Base-by-base conservation (phyloP, 257 asterid genomes). In the Lantana camara region DNA sequence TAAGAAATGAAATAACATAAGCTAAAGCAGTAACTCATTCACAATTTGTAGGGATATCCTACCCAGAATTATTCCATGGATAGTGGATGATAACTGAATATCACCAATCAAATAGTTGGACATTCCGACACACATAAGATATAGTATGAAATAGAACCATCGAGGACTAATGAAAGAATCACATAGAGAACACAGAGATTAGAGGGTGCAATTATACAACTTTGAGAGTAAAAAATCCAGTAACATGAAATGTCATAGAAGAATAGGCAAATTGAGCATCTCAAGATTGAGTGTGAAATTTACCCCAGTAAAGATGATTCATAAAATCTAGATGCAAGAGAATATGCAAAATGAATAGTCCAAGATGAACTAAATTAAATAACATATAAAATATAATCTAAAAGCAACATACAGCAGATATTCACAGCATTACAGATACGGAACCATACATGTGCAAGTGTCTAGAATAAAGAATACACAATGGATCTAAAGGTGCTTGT, bases 1-100 rank as follows among this genome's bases (percentile, higher is more conserved):
- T 53, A 44, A 56, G 34, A 46, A 14, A 34, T 42, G 60, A 23
- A 40, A 44, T 32, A 48, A 46, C 23, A 55, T 30, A 22, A 71
- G 32, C 32, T n/a, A n/a, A n/a, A n/a, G n/a, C n/a, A n/a, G n/a
- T n/a, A n/a, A n/a, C n/a, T n/a, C n/a, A n/a, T n/a, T n/a, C n/a
- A n/a, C n/a, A n/a, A n/a, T n/a, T n/a, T n/a, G n/a, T n/a, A n/a
- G n/a, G n/a, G n/a, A n/a, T n/a, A n/a, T n/a, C n/a, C n/a, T n/a
- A n/a, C n/a, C n/a, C n/a, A n/a, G n/a, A n/a, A n/a, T n/a, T n/a
- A n/a, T n/a, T n/a, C n/a, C n/a, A n/a, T n/a, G n/a, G n/a, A n/a
- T n/a, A n/a, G n/a, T n/a, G n/a, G n/a, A n/a, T n/a, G n/a, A n/a
- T n/a, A n/a, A n/a, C n/a, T n/a, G n/a, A n/a, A n/a, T n/a, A n/a